A percentile compares a stretch with the other conserved stretches of the same genome.
phyloP scores from a whole-genome alignment of 495 filamentous ascomycete genomes.

The Podospora appendiculata region DNA sequence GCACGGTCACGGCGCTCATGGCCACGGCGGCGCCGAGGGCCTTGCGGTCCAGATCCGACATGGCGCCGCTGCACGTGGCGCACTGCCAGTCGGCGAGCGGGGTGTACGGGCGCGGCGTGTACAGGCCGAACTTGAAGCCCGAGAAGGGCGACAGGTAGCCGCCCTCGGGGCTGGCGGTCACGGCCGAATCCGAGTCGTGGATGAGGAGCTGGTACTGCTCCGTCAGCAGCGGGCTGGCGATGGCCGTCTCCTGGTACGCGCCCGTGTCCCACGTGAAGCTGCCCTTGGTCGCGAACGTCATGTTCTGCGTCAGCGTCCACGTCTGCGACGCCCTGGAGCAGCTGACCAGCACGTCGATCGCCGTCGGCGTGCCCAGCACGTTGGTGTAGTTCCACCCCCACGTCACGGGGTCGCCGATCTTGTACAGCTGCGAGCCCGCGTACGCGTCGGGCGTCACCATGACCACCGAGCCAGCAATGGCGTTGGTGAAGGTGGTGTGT shows the following conservation, averaged over 20 bases:
- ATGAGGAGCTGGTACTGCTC: conserved; percentile 81
- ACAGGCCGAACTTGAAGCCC: conserved; percentile 74
- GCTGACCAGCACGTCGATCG: conserved; percentile 73
- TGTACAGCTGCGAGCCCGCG: conserved; percentile 66
- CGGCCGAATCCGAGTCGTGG: conserved; percentile 59
- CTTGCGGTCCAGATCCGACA: conserved; percentile 54
- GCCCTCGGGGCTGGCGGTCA: conserved; percentile 54
- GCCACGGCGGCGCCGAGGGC: conserved; percentile 64
- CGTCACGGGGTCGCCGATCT: conserved; percentile 77
- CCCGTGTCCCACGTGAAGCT: conserved; percentile 70
- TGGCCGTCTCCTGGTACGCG: conserved; percentile 54
- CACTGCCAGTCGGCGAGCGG: conserved; percentile 52
- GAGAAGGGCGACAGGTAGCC: conserved; percentile 64
- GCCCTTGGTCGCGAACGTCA: conserved; percentile 37
- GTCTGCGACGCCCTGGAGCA: conserved; percentile 48
- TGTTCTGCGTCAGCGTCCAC: conserved; percentile 46
- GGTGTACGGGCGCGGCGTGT: conserved; percentile 58
- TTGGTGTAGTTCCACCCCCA: conserved; percentile 96
- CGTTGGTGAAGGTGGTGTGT: conserved; percentile 48
- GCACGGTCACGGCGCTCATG: conserved; percentile 68
- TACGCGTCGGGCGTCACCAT: conserved; percentile 66
- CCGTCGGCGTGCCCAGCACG: conserved; percentile 65
- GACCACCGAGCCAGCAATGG: conserved; percentile 64
- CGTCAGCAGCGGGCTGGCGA: conserved; percentile 51
- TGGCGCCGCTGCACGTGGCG: conserved; percentile 65